Conservation (phyloP, 2,329 filamentous ascomycete species). For the Rugonectria rugulosa region DNA sequence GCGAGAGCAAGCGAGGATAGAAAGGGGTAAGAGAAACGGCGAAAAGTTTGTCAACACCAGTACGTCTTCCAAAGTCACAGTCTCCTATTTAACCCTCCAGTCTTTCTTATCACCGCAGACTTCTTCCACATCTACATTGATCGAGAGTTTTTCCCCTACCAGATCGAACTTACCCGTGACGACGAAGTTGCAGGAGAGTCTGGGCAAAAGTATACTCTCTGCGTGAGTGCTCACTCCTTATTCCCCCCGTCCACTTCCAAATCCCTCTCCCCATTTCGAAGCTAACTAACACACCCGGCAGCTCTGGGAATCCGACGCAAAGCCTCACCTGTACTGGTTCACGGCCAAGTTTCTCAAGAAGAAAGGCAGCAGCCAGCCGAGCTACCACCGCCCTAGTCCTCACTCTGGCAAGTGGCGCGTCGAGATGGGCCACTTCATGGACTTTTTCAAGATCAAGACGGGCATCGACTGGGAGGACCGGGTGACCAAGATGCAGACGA, state of each 20-base stretch:
- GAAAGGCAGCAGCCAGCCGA: slow-evolving; percentile 46
- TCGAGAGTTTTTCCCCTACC: slow-evolving; percentile 67
- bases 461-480: slow-evolving; percentile 67
- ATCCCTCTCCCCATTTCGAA: no score
- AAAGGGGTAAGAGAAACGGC: slow-evolving; percentile 49
- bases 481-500: slow-evolving; percentile 45
- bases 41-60: slow-evolving; percentile 58
- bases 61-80: slow-evolving; percentile 40
- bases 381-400: slow-evolving; percentile 49
- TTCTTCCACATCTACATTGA: slow-evolving; percentile 73
- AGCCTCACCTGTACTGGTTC: slow-evolving; percentile 68
- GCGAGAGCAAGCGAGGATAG: slow-evolving; percentile 44
- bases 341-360: slow-evolving; percentile 59
- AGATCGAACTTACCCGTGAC: slow-evolving; percentile 66
- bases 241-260: not conserved
- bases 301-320: slow-evolving; percentile 72
- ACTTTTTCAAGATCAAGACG: slow-evolving; percentile 66
- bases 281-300: slow-evolving; percentile 44
- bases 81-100: no score
- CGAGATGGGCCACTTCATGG: slow-evolving; percentile 60
- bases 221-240: slow-evolving; percentile 53
- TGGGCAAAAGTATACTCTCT: slow-evolving; percentile 67
- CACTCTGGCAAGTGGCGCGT: slow-evolving; percentile 48
- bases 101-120: no score
- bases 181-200: slow-evolving; percentile 50